A percentile compares a stretch with the other conserved stretches of the same genome.
Evolutionary conservation across 768 basidiomycete species (phyloP).

Genomic region (Lentinula aciculospora): DNA sequence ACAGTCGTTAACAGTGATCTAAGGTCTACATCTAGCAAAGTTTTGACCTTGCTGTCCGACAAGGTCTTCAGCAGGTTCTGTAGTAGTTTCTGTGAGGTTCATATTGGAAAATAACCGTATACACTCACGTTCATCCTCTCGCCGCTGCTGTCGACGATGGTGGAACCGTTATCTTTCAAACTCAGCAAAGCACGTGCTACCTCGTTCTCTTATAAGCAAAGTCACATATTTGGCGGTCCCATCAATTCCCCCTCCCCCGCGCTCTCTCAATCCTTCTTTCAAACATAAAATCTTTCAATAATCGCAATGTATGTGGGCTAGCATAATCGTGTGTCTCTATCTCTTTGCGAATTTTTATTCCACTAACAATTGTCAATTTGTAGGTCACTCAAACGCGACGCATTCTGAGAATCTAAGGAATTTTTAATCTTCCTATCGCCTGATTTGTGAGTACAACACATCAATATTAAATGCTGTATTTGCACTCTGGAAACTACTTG

Average conservation of each 20-base stretch:
- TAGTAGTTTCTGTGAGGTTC: background rate
- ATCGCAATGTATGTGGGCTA: too few species aligned
- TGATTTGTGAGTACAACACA: too few species aligned
- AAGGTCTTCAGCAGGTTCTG: conserved; percentile 90
- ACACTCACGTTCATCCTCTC: conserved; percentile 30
- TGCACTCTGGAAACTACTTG: too few species aligned
- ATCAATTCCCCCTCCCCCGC: background rate
- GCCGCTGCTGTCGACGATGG: conserved; percentile 14
- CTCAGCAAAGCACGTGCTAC: conserved; percentile 1
- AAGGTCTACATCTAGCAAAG: conserved; percentile 63
- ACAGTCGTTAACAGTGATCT: conserved; percentile 78
- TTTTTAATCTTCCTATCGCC: too few species aligned
- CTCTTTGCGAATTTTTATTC: too few species aligned
- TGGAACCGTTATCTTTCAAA: conserved; percentile 8
- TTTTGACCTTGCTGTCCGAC: conserved; percentile 68
- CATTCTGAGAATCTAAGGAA: too few species aligned
- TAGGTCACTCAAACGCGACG: too few species aligned
- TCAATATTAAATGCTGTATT: too few species aligned
- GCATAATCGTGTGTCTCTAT: too few species aligned
- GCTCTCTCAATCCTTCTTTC: too few species aligned
- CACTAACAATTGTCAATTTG: too few species aligned
- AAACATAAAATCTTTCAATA: too few species aligned
- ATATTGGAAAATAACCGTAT: conserved; percentile 19
- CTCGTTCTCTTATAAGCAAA: conserved; percentile 1
- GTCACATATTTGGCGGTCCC: conserved; percentile 3